Percentiles rank a stretch among this genome's conserved stretches.
Conservation (phyloP, 2,329 filamentous ascomycete genomes). For the Plenodomus tracheiphilus region DNA sequence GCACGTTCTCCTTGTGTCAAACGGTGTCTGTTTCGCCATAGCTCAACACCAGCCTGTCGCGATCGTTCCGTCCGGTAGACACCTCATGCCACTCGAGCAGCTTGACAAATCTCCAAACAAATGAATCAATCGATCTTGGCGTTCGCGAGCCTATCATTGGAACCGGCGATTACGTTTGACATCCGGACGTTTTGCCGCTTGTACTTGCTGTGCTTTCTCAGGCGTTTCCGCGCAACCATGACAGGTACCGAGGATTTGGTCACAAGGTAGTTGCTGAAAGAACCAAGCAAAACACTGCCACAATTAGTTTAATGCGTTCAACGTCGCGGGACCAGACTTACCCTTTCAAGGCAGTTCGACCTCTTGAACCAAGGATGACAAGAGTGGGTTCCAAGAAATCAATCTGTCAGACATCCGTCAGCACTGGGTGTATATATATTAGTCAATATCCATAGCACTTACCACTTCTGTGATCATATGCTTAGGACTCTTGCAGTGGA, state of each 20-base stretch:
- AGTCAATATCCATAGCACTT: too few species aligned
- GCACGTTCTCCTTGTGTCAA: slow-evolving; percentile 24
- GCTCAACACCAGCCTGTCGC: slow-evolving; percentile 12
- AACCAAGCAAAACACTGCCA: slow-evolving; percentile 83
- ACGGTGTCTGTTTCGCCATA: slow-evolving; percentile 40
- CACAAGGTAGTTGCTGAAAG: slow-evolving; percentile 96
- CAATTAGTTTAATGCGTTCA: slow-evolving; percentile 24
- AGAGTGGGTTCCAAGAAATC: slow-evolving; percentile 89
- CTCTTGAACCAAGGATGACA: slow-evolving; percentile 89
- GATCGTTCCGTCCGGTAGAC: neutral
- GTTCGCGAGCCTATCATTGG: slow-evolving; percentile 66
- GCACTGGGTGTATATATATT: too few species aligned
- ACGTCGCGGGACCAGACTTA: slow-evolving; percentile 51
- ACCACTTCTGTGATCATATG: slow-evolving; percentile 93
- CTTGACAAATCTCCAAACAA: slow-evolving; percentile 40
- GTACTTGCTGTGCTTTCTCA: slow-evolving; percentile 84
- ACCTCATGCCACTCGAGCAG: slow-evolving; percentile 17
- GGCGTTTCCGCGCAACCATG: slow-evolving; percentile 92
- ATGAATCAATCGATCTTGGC: slow-evolving; percentile 70
- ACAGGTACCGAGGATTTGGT: slow-evolving; percentile 96
- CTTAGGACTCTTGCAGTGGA: slow-evolving; percentile 97
- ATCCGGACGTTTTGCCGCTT: slow-evolving; percentile 71
- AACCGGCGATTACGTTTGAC: slow-evolving; percentile 79
- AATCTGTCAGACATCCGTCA: slow-evolving; percentile 59
- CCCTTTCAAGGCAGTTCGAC: slow-evolving; percentile 91